Conservation (phyloP, 1,284 basidiomycete genomes). For the Grifola frondosa region DNA sequence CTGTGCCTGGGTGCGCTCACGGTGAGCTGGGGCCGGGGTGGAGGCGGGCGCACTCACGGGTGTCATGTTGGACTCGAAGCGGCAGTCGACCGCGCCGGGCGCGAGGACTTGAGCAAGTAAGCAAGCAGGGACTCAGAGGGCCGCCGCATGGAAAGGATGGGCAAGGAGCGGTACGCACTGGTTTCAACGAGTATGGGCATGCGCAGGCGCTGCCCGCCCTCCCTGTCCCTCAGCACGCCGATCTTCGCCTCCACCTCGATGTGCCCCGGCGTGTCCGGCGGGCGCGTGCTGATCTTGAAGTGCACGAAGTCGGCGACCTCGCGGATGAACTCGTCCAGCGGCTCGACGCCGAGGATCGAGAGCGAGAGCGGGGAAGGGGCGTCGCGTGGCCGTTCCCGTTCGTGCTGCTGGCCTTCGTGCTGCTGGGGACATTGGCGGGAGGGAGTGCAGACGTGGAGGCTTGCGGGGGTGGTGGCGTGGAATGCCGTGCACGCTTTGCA, state of each 20-base stretch:
- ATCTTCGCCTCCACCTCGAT: slow-evolving; percentile 94
- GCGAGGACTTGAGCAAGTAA: slow-evolving; percentile 40
- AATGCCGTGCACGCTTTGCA: slow-evolving; percentile 32
- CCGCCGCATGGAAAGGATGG: neutral
- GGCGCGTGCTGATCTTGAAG: slow-evolving; percentile 58
- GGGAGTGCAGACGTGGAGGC: slow-evolving; percentile 6
- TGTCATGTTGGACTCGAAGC: slow-evolving; percentile 92
- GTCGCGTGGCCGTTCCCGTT: slow-evolving; percentile 17
- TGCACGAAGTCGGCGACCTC: slow-evolving; percentile 91
- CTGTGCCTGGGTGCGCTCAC: slow-evolving; percentile 55
- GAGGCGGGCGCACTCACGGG: slow-evolving; percentile 50
- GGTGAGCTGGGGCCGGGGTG: slow-evolving; percentile 11
- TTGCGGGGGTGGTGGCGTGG: slow-evolving; percentile 18
- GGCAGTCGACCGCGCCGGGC: slow-evolving; percentile 55
- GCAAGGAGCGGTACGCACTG: slow-evolving; percentile 54
- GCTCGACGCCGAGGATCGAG: slow-evolving; percentile 90
- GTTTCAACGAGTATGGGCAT: slow-evolving; percentile 86
- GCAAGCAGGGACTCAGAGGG: neutral
- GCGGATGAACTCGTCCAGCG: slow-evolving; percentile 91
- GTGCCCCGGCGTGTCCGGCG: slow-evolving; percentile 40
- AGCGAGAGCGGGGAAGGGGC: slow-evolving; percentile 72
- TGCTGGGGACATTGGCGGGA: slow-evolving; percentile 1
- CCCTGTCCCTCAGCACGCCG: slow-evolving; percentile 72
- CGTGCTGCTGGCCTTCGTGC: slow-evolving; percentile 12
- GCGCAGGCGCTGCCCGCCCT: slow-evolving; percentile 54